These are phyloP conservation scores for Calophaca sinica DNA, from an alignment of 306 rosid species.

Conservation along the genomic window DNA sequence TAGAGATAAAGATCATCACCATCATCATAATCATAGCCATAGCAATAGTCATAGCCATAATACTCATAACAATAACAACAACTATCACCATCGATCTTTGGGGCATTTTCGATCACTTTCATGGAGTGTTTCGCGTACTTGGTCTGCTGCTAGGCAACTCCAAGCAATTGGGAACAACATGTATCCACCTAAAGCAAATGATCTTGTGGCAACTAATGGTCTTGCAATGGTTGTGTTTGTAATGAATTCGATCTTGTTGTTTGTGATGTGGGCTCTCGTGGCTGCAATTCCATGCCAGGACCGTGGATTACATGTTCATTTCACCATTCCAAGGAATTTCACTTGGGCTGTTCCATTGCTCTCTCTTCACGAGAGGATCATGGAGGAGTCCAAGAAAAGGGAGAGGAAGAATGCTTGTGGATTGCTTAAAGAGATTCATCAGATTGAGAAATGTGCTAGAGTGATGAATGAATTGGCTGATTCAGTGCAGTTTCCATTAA, in stretches of 20 bases:
- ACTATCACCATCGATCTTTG: constrained; percentile 52
- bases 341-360: constrained; percentile 74
- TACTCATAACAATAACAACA: neutral
- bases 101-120: constrained; percentile 84
- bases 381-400: constrained; percentile 84
- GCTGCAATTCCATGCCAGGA: constrained; percentile 99
- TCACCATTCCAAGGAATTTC: constrained; percentile 65
- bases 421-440: constrained; percentile 79
- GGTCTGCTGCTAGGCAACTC: constrained; percentile 95
- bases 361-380: constrained; percentile 71
- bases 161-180: constrained; percentile 82
- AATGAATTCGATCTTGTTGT: constrained; percentile 70
- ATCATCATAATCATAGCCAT: neutral
- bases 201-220: constrained; percentile 67
- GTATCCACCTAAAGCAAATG: constrained; percentile 68
- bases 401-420: constrained; percentile 84
- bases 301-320: constrained; percentile 84
- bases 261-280: constrained; percentile 90
- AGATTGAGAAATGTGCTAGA: constrained; percentile 76
- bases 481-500: constrained; percentile 71
- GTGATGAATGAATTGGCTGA: constrained; percentile 73
- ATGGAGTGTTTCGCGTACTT: constrained; percentile 90
- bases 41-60: neutral
- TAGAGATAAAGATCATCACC: constrained; percentile 46
- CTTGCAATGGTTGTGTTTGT: constrained; percentile 67